Base-by-base conservation (phyloP, 75 land plant genomes). In the Picea sitchensis region DNA sequence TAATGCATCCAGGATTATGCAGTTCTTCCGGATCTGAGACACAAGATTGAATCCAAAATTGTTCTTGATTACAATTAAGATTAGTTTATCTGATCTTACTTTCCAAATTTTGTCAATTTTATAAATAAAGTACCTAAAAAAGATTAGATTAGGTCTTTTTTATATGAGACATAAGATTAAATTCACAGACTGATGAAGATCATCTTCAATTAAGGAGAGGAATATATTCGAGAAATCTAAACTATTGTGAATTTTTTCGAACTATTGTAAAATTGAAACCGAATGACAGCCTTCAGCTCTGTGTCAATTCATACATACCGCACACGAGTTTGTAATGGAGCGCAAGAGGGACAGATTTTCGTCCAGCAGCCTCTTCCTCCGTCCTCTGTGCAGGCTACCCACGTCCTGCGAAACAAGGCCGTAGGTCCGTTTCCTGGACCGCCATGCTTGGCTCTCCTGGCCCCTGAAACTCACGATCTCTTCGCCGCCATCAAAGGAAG, bases 331-430 rank as follows among this genome's bases (percentile, higher is more conserved):
- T 5, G 90, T 90, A 56, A 88, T 61, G 63, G 90, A 90, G 15
- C 90, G 90, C 77, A 90, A 86, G 4, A 88, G 76, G 73, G 86
- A 88, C 23, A 90, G 85, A 75, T 90, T 90, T 82, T 90, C 92
- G 74, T 84, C 88, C 83, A 88, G 80, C 26, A 44, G 34, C 54
- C 73, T 38, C 51, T 41, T 71, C 73, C 51, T 71, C 7, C 73
- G 6, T n/a, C 36, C 44, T 20, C 54, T 71, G 0, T 38, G 20
- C 14, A 71, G n/a, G 13, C 11, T 71, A 2, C 20, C 36, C 6
- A 67, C 36, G 14, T 34, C 36, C 2, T 67, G 32, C 20, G 21
- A 20, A 21, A 38, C 23, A 8, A 71, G 73, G 4, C 73, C 73
- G 36, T 71, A 71, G 0, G 73, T 71, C 54, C 73, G 34, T 20